These are phyloP conservation scores for Cylindricascospora bacillispora DNA, from an alignment of 1,139 yeast genomes.

Conservation along the genomic window DNA sequence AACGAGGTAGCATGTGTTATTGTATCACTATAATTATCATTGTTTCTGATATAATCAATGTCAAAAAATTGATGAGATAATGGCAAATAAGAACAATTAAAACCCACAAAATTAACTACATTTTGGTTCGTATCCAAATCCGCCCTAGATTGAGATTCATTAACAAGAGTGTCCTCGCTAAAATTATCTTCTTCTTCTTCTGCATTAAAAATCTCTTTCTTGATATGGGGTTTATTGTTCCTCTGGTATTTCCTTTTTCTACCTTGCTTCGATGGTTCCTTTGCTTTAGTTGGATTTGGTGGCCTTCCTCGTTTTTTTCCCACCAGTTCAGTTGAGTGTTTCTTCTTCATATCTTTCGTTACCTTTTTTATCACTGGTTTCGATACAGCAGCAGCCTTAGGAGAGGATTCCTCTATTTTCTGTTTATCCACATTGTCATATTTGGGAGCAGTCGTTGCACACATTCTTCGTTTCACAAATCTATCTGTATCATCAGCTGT, in stretches of 20 bases:
- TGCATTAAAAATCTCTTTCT: background rate
- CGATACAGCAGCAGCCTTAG: no score
- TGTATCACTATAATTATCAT: constrained; percentile 5
- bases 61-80: constrained; percentile 14
- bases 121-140: no score
- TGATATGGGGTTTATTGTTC: background rate
- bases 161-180: no score
- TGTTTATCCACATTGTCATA: no score
- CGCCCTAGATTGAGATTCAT: no score
- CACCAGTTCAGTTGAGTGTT: background rate
- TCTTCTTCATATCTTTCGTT: background rate
- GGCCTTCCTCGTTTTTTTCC: background rate
- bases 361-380: background rate
- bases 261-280: no score
- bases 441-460: no score
- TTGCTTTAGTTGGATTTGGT: no score
- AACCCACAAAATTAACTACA: constrained; percentile 8
- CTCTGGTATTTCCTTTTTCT: background rate
- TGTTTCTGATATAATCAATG: constrained; percentile 6
- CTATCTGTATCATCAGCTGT: background rate
- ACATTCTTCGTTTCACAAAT: constrained; percentile 4
- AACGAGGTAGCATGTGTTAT: constrained; percentile 10
- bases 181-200: constrained; percentile 1
- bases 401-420: no score
- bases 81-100: constrained; percentile 5